Evolutionary conservation across 2,329 filamentous ascomycete genomes (phyloP), one percentile per base, ranked within the genome.

Genomic region (Teratosphaeria viscida): DNA sequence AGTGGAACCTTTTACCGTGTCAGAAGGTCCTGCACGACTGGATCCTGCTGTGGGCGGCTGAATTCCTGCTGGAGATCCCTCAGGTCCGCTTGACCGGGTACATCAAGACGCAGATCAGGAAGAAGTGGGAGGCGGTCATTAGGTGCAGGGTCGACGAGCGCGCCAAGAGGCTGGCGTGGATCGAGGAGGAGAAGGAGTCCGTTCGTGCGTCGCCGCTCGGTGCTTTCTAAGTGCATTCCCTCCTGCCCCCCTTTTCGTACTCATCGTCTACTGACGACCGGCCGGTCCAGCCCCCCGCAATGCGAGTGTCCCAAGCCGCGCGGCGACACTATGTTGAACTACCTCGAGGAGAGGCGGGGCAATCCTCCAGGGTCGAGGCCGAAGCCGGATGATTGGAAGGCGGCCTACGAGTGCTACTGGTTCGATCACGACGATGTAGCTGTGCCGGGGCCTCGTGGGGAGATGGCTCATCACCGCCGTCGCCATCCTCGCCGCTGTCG

Each of bases 61-160:
- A 37, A 12, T 23, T 57, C 26, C 34, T 61, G 3, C 26, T 37
- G 32, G 1, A 7, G 14, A 52, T 59, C 14, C 57, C n/a, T 16
- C 54, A 26, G 10, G 23, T 61, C 1, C 12, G 49, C 26, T n/a
- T 56, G 14, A 59, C 29, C 6, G 59, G 59, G 4, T 54, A 52
- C 39, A 35, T 59, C 19, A 58, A 58, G 52, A 49, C 32, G 12
- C 2, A 19, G 7, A 47, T 35, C 7, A 59, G 29, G 34, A 52
- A 53, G 54, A 56, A 59, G 49, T 61, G 60, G 60, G 57, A 61
- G 29, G 19, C 11, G 2, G 27, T 61, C 16, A 32, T 58, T 5
- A 29, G 39, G 35, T 16, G 47, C 26, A 49, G 14, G 26, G 52
- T 8, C n/a, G 23, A n/a, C 37, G 37, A 57, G 34, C 37, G 35